phyloP scores from a whole-genome alignment of 1,284 basidiomycete species.

The Trichosporon asahii region DNA sequence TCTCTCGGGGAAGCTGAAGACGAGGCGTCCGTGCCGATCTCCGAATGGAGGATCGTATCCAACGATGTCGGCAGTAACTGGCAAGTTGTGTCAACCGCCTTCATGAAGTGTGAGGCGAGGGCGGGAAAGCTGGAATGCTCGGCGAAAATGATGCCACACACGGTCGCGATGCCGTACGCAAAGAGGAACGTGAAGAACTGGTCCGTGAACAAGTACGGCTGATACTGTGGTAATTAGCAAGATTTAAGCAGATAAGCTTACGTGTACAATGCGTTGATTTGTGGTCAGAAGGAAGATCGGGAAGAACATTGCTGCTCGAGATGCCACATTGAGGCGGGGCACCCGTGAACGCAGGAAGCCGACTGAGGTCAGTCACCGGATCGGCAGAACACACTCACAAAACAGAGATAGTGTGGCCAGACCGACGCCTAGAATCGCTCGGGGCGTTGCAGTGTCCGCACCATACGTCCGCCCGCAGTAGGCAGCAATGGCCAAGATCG shows the following conservation, averaged over 20 bases:
- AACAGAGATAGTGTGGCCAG: constrained; percentile 40
- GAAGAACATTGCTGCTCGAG: constrained; percentile 47
- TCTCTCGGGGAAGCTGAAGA: not conserved
- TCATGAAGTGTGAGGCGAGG: constrained; percentile 29
- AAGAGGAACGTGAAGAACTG: constrained; percentile 46
- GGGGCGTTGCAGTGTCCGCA: constrained; percentile 31
- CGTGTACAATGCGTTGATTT: constrained; percentile 34
- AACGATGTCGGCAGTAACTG: constrained; percentile 39
- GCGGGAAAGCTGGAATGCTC: constrained; percentile 31
- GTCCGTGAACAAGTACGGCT: constrained; percentile 33
- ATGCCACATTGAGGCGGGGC: constrained; percentile 42
- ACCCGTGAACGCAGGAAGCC: constrained; percentile 43
- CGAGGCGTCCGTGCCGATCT: not conserved
- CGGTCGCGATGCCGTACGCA: constrained; percentile 40
- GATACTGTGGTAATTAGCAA: constrained; percentile 3
- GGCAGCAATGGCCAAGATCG: constrained; percentile 41
- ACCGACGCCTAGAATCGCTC: constrained; percentile 40
- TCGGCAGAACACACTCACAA: constrained; percentile 29
- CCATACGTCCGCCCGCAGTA: constrained; percentile 37
- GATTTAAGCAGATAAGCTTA: not conserved
- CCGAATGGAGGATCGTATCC: constrained; percentile 27
- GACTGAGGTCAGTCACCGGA: constrained; percentile 24
- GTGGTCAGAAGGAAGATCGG: constrained; percentile 47
- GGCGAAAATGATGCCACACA: constrained; percentile 33
- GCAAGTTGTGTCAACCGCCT: constrained; percentile 27